Evolutionary conservation across 2,329 filamentous ascomycete genomes (phyloP).

Genomic region (Diaporthe ampelina): DNA sequence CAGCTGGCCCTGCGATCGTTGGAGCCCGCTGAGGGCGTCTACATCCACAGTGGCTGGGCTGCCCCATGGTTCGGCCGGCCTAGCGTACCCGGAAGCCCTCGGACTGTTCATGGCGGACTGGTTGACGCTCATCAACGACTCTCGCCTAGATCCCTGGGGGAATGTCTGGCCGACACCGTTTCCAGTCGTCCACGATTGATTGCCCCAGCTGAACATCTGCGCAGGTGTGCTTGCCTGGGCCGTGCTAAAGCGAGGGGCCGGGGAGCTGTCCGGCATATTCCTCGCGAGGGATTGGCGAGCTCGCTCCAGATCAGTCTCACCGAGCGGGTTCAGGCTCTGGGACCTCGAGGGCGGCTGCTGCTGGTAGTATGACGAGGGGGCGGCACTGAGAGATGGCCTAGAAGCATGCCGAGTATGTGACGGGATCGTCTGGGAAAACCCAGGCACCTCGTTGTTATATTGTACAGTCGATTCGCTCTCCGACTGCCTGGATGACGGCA

Average conservation of each 20-base stretch:
- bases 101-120: constrained; percentile 40
- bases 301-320: constrained; percentile 32
- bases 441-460: constrained; percentile 26
- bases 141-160: constrained; percentile 35
- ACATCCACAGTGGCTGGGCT: constrained; percentile 23
- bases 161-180: constrained; percentile 22
- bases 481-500: constrained; percentile 36
- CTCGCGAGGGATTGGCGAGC: constrained; percentile 8
- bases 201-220: constrained; percentile 21
- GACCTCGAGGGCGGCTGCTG: constrained; percentile 36
- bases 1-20: constrained; percentile 33
- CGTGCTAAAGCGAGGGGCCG: constrained; percentile 32
- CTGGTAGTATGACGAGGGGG: constrained; percentile 29
- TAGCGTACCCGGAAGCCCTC: constrained; percentile 6
- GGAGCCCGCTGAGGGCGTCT: constrained; percentile 25
- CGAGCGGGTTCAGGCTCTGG: constrained; percentile 36
- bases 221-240: constrained; percentile 20
- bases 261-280: constrained; percentile 33
- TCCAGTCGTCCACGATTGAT: constrained; percentile 36
- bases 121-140: constrained; percentile 38
- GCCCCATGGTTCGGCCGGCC: constrained; percentile 35
- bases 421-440: constrained; percentile 17
- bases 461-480: constrained; percentile 35
- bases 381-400: constrained; percentile 36
- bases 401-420: constrained; percentile 38